Evolutionary conservation across 805 yeast genomes (phyloP), one percentile per base, ranked within the genome.

Genomic region (Sugiyamaella americana): DNA sequence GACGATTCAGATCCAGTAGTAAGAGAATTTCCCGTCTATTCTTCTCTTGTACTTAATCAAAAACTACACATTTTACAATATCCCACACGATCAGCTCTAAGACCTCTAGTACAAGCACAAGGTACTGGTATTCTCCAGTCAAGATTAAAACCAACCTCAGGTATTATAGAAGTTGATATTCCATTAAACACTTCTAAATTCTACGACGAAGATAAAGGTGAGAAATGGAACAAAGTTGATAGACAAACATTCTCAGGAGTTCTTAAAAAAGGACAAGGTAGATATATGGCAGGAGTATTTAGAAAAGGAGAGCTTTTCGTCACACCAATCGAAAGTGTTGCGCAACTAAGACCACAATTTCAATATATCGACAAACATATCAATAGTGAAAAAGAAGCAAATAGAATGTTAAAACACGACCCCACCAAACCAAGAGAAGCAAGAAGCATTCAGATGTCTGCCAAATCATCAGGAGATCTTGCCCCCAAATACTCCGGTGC

Each of bases 341-440:
- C 83, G 0, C 97, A 91, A 63, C 63, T 93, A 50, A 74, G 96
- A 54, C 93, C 97, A 2, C 75, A 76, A 56, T 87, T 93, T 66
- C 76, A 74, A 53, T 86, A 89, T 60, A 78, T 88, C 37, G 95
- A 88, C 60, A 79, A 74, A 36, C 67, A 72, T 46, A 68, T 68
- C 47, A 72, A 67, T 46, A 49, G 48, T 8, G 60, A 58, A 24
- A 74, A 70, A 47, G 68, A 71, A 58, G 45, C 68, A 50, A 47
- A 70, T 55, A 52, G 65, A 59, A 47, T 65, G 54, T 59, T 65
- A 32, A 67, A 65, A 43, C 70, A 70, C 40, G 73, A 72, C 36
- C 55, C 65, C 4, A 61, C 69, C n/a, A 68, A 70, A 49, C 53
- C 60, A 5, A 65, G 66, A 29, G 66, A 72, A 48, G 74, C 79